Base-by-base conservation (phyloP, 257 asterid species). In the Solanum appendiculatum region DNA sequence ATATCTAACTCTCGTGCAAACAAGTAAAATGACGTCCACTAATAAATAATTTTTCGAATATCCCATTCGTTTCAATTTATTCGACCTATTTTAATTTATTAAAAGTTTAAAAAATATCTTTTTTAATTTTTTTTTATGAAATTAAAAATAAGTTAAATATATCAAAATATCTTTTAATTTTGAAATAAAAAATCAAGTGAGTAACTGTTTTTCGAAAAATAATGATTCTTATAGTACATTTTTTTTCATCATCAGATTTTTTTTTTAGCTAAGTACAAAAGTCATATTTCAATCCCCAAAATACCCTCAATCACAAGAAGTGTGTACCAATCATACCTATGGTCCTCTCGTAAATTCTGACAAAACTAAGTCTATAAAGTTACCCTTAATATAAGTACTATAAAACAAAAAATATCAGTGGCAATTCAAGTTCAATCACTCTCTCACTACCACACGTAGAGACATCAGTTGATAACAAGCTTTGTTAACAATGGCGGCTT, bases 401-500 rank as follows among this genome's bases (percentile, higher is more conserved):
- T 72, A 72, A 60, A 86, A 46, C 29, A 31, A 58, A 58, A 68
- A 20, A 10, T 1, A 20, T 31, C 72, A 25, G 29, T 44, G 31
- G n/a, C 14, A 60, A 29, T 39, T 58, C 25, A 69, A 31, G 73
- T 44, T 51, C 87, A 70, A 23, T 40, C 48, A 60, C 56, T 48
- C 56, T 48, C 83, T n/a, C n/a, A 34, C 27, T 44, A n/a, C 69
- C 87, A 85, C 70, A 69, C 83, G 83, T 80, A 31, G 82, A 85
- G 87, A 27, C 44, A 27, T 18, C 37, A 29, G 42, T 23, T 36
- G 51, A 36, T 15, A 3, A 37, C 82, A 37, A 20, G 63, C 63
- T 54, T 54, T 54, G 6, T 77, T 37, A 73, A 74, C 90, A 88
- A 93, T 93, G 95, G 94, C 93, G 20, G 90, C 95, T 83, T 86